These are phyloP conservation scores for Vitis amurensis DNA, from an alignment of 164 flowering plant genomes.

Conservation along the genomic window DNA sequence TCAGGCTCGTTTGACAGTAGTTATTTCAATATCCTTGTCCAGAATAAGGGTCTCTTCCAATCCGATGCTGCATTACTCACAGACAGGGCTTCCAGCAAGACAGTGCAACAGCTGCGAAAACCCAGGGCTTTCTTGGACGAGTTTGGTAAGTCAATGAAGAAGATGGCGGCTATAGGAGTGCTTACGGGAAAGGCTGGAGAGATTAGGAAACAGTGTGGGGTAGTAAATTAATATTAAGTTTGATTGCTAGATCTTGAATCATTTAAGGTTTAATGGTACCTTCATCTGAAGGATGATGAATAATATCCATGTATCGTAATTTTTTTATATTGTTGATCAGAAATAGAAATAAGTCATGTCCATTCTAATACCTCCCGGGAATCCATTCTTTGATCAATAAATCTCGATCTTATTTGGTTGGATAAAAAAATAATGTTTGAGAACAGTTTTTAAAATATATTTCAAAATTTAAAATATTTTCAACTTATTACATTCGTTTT, in stretches of 20 bases:
- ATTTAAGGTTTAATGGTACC: too few relatives aligned
- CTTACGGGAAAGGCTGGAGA: conserved; percentile 35
- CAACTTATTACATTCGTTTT: accelerated
- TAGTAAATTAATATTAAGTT: conserved; percentile 7
- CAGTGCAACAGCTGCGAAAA: conserved; percentile 13
- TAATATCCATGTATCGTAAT: too few relatives aligned
- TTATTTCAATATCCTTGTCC: conserved; percentile 21
- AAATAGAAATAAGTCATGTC: too few relatives aligned
- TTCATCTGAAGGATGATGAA: too few relatives aligned
- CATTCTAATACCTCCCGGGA: too few relatives aligned
- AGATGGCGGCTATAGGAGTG: conserved; percentile 35
- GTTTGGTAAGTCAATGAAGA: conserved; percentile 33
- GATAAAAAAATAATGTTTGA: too few relatives aligned
- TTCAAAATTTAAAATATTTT: too few relatives aligned
- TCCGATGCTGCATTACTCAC: conserved; percentile 52
- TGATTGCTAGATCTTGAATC: too few relatives aligned
- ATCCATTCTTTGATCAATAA: too few relatives aligned
- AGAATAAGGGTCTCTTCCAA: conserved; percentile 33
- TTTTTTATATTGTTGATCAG: too few relatives aligned
- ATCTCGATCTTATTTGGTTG: too few relatives aligned
- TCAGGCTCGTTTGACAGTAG: conserved; percentile 29
- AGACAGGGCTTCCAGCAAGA: background rate
- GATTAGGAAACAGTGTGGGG: conserved; percentile 32
- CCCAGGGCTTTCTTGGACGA: conserved; percentile 7
- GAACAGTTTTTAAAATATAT: too few relatives aligned